Evolutionary conservation across 352 stramenopile genomes (phyloP), one percentile per base, ranked within the genome.

Genomic region (Synura sp.): DNA sequence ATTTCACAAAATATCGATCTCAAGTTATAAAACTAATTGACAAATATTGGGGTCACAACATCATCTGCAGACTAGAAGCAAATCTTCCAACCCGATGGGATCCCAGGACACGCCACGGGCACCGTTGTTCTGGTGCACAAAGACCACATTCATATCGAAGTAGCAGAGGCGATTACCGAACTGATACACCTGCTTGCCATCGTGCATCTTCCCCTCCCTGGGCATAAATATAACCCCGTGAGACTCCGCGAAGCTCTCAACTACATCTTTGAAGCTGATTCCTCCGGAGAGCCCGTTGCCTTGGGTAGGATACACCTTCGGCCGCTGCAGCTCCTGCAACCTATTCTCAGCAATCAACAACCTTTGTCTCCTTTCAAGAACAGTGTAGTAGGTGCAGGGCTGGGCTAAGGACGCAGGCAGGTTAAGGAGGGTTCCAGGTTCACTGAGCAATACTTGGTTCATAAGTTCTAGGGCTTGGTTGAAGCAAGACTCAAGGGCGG

Each of bases 191-290:
- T 17, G 34, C 29, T 80, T 80, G 14, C 75, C 75, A 34, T 80
- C 75, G 22, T 41, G 14, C 34, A 38, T 31, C 41, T 42, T 34
- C 19, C 42, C 42, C 42, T 79, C 73, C 19, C 71, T 19, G 36
- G 74, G 75, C 14, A 5, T 19, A 67, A 80, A 19, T 19, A 63
- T 42, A 1, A 80, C 34, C 78, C 93, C 87, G 71, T 92, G 82
- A 34, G 85, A 82, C 49, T 92, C 89, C 67, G 89, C 89, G 49
- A 92, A 77, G 33, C 89, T 88, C 81, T 93, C 89, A 12, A 95
- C 84, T 25, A 93, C 86, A 35, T 95, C 90, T 73, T 90, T 90
- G 53, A 95, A 75, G 0, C 85, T 86, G 22, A 94, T 42, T 27
- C 49, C 15, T 7, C 29, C 4, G 7, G 60, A 0, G 71, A 76